Conservation (phyloP, 2,329 filamentous ascomycete species). For the Ilyonectria sp. region DNA sequence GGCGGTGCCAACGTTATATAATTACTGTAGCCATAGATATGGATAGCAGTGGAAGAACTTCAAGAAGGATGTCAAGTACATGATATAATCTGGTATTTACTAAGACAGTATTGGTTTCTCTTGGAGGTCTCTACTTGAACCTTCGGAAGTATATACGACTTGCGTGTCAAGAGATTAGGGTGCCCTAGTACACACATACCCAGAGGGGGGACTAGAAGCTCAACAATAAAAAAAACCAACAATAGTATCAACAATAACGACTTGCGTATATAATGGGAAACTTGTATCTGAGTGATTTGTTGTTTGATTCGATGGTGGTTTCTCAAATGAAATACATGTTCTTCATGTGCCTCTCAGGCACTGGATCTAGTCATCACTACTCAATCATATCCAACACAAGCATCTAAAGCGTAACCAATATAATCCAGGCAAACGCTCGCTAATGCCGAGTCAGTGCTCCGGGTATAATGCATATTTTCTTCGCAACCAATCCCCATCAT, state of each 20-base stretch:
- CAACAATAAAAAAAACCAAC: too few relatives aligned
- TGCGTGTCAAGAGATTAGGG: too few relatives aligned
- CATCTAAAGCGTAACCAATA: constrained; percentile 39
- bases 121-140: not conserved
- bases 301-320: not conserved
- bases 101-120: constrained; percentile 33
- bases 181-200: too few relatives aligned
- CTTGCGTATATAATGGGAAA: not conserved
- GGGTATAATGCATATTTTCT: constrained; percentile 48
- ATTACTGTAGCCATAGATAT: not conserved
- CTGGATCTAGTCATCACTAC: constrained; percentile 26
- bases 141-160: not conserved
- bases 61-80: constrained; percentile 55
- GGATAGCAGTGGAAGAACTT: constrained; percentile 42
- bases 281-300: not conserved
- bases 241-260: too few relatives aligned
- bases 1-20: not conserved
- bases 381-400: constrained; percentile 29
- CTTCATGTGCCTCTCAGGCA: constrained; percentile 6
- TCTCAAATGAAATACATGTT: not conserved
- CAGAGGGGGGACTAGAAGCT: too few relatives aligned
- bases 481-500: constrained; percentile 17
- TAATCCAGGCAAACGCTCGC: constrained; percentile 48
- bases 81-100: constrained; percentile 56
- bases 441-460: constrained; percentile 45